phyloP scores from a whole-genome alignment of 1,284 basidiomycete genomes.

The Peniophora sp. region DNA sequence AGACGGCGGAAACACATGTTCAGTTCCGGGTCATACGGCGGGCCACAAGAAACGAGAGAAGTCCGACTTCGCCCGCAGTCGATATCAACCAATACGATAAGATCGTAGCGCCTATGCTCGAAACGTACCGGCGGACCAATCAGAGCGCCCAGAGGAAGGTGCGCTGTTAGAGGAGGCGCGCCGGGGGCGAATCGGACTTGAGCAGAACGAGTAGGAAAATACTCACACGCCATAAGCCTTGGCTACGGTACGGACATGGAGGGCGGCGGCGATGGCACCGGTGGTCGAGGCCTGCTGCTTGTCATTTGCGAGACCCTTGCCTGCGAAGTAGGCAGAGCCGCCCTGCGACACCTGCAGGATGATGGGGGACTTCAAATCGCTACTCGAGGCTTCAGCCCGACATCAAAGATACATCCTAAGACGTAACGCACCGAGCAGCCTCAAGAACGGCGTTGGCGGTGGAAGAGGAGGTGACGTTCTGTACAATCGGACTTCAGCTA shows the following conservation, averaged over 20 bases:
- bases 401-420: not conserved
- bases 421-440: slow-evolving; percentile 61
- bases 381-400: slow-evolving; percentile 14
- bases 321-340: slow-evolving; percentile 93
- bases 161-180: not conserved
- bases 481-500: slow-evolving; percentile 5
- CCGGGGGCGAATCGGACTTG: not conserved
- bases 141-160: too few relatives aligned
- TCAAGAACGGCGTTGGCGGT: slow-evolving; percentile 84
- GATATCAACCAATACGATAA: too few relatives aligned
- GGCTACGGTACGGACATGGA: slow-evolving; percentile 86
- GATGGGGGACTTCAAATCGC: slow-evolving; percentile 92
- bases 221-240: slow-evolving; percentile 87
- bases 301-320: slow-evolving; percentile 93
- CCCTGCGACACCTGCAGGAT: slow-evolving; percentile 98
- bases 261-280: slow-evolving; percentile 89
- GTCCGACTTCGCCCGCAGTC: not conserved
- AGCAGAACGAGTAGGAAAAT: slow-evolving; percentile 2
- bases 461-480: slow-evolving; percentile 87
- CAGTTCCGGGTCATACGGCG: not conserved
- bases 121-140: too few relatives aligned
- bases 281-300: slow-evolving; percentile 95
- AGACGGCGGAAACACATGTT: slow-evolving; percentile 3
- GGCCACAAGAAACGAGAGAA: not conserved
- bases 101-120: too few relatives aligned